Evolutionary conservation across 805 yeast genomes (phyloP).

Genomic region (Wickerhamiella nectarea): DNA sequence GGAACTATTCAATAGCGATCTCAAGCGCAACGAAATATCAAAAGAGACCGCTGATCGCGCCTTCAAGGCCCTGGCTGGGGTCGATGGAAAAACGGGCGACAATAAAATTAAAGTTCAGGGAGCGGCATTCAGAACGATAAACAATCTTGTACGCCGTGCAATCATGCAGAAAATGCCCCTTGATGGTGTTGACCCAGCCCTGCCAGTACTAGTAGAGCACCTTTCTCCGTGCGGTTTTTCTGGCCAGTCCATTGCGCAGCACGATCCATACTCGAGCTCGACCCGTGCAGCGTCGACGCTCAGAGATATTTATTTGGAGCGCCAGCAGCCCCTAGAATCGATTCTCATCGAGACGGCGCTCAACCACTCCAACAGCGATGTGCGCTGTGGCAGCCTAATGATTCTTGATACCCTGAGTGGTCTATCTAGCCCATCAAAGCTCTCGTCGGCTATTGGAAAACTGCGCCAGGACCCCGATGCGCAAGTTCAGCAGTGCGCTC

Average conservation of each 20-base stretch:
- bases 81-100: conserved; percentile 4
- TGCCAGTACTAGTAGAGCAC: conserved; percentile 25
- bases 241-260: not conserved
- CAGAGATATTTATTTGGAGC: conserved; percentile 29
- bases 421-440: too few species aligned
- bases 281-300: conserved; percentile 19
- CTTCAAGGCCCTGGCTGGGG: conserved; percentile 21
- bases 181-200: conserved; percentile 24
- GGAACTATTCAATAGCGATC: conserved; percentile 16
- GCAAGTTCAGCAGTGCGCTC: conserved; percentile 12
- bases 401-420: conserved; percentile 18
- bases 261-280: not conserved
- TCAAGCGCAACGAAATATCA: conserved; percentile 16
- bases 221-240: not conserved
- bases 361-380: conserved; percentile 15
- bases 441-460: too few species aligned
- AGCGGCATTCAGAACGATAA: conserved; percentile 31
- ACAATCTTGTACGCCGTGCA: conserved; percentile 34
- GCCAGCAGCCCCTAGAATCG: conserved; percentile 26
- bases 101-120: conserved; percentile 11
- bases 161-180: conserved; percentile 29
- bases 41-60: conserved; percentile 13
- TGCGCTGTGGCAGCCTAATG: conserved; percentile 19
- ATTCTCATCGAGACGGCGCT: conserved; percentile 25
- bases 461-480: conserved; percentile 21